Conservation (phyloP, 2,329 filamentous ascomycete species). For the Hyphodiscus sp. region DNA sequence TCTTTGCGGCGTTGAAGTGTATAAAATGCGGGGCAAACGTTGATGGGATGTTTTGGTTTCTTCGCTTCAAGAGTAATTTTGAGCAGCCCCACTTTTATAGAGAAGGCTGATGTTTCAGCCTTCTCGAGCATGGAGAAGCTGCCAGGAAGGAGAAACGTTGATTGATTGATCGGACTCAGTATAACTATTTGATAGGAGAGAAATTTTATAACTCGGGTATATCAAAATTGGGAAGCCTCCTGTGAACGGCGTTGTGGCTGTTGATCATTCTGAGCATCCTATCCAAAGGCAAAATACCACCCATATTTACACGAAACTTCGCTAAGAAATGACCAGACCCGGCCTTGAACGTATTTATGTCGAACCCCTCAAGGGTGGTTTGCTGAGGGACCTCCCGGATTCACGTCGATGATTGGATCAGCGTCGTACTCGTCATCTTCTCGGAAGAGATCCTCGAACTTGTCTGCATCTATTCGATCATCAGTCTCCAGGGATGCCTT, state of each 20-base stretch:
- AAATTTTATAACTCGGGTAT: not conserved
- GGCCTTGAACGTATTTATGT: not conserved
- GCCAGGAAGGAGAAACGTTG: not conserved
- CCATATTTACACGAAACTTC: not conserved
- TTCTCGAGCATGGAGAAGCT: not conserved
- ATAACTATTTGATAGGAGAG: no score
- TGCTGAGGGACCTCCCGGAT: not conserved
- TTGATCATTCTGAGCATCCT: not conserved
- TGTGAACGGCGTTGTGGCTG: not conserved
- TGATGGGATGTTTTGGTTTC: conserved; percentile 1
- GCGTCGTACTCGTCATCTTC: not conserved
- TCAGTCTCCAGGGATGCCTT: not conserved
- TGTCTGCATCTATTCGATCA: not conserved
- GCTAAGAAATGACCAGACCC: not conserved
- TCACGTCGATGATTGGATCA: not conserved
- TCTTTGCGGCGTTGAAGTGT: conserved; percentile 28
- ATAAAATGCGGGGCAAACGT: not conserved
- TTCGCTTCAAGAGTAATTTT: not conserved
- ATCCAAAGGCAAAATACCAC: not conserved
- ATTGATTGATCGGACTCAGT: not conserved
- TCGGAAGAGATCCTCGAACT: conserved; percentile 1
- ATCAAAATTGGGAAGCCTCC: not conserved
- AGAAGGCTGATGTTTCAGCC: not conserved
- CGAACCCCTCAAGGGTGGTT: not conserved
- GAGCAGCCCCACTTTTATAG: not conserved